Conservation (phyloP, 1,139 yeast genomes). For the Wickerhamomyces sp. region DNA sequence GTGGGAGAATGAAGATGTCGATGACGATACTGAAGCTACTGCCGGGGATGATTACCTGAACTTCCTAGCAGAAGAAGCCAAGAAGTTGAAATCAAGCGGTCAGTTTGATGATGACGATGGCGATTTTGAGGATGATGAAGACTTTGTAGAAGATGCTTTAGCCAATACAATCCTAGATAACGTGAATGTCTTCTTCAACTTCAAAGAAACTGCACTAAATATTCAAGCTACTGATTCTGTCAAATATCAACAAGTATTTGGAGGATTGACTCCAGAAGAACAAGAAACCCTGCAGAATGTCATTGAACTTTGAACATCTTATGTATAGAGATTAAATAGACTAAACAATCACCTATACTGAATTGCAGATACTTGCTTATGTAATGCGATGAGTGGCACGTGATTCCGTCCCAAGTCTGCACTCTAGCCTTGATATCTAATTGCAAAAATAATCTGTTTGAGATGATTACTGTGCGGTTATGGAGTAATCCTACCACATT, state of each 20-base stretch:
- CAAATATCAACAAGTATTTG: constrained; percentile 31
- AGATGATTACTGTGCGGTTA: too few species aligned
- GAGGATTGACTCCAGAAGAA: constrained; percentile 30
- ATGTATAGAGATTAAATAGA: neutral
- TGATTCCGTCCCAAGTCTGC: neutral
- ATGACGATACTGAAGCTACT: constrained; percentile 37
- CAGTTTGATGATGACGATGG: constrained; percentile 45
- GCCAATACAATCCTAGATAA: constrained; percentile 73
- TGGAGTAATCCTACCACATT: too few species aligned
- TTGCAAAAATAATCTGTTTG: too few species aligned
- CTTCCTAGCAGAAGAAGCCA: constrained; percentile 40
- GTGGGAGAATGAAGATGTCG: constrained; percentile 38
- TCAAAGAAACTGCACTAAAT: constrained; percentile 34
- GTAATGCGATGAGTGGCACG: neutral
- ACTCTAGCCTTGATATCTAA: too few species aligned
- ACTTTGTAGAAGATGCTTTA: constrained; percentile 74
- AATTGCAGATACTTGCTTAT: neutral
- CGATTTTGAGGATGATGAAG: constrained; percentile 45
- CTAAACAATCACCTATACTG: neutral
- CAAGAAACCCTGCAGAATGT: constrained; percentile 27
- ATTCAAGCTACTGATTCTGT: constrained; percentile 29
- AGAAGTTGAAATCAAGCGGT: constrained; percentile 33
- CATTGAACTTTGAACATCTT: constrained; percentile 9
- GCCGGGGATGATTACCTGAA: constrained; percentile 38
- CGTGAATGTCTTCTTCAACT: constrained; percentile 55